These are phyloP conservation scores for Serendipita vermifera DNA, from an alignment of 768 basidiomycete species.

Conservation along the genomic window DNA sequence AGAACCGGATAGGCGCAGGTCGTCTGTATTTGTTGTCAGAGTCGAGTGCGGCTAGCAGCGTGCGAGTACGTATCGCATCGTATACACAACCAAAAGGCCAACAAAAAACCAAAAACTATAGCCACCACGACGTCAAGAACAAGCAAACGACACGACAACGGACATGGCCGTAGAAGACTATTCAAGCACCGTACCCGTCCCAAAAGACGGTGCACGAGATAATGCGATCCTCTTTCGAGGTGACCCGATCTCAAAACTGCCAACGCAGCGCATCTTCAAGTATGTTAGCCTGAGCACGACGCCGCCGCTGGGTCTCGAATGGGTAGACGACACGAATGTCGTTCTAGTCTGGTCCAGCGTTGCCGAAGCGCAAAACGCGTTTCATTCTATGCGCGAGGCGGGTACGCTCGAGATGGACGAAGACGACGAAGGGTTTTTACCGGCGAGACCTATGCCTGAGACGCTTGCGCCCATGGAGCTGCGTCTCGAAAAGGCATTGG, in stretches of 20 bases:
- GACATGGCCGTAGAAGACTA: background rate
- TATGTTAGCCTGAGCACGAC: conserved; percentile 70
- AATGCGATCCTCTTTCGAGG: conserved; percentile 67
- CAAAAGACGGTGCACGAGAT: background rate
- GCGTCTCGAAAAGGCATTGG: conserved; percentile 57
- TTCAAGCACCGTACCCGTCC: too few relatives aligned
- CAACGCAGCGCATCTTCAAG: conserved; percentile 66
- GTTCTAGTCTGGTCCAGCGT: conserved; percentile 59
- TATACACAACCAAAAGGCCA: too few relatives aligned
- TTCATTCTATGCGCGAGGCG: conserved; percentile 28
- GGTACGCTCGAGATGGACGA: conserved; percentile 36
- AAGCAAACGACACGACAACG: background rate
- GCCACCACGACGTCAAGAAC: background rate
- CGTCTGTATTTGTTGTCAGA: conserved; percentile 3
- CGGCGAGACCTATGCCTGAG: conserved; percentile 57
- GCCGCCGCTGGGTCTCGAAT: conserved; percentile 57
- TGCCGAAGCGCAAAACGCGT: conserved; percentile 31
- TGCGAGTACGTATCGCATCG: background rate
- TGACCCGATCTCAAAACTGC: conserved; percentile 56
- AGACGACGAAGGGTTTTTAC: conserved; percentile 37
- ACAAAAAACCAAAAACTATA: background rate
- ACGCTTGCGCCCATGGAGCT: conserved; percentile 71
- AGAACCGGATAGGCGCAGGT: background rate
- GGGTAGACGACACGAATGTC: conserved; percentile 76
- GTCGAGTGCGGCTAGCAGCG: background rate